These are phyloP conservation scores for Phytophthora pistaciae DNA, from an alignment of 352 stramenopile genomes.

Conservation along the genomic window DNA sequence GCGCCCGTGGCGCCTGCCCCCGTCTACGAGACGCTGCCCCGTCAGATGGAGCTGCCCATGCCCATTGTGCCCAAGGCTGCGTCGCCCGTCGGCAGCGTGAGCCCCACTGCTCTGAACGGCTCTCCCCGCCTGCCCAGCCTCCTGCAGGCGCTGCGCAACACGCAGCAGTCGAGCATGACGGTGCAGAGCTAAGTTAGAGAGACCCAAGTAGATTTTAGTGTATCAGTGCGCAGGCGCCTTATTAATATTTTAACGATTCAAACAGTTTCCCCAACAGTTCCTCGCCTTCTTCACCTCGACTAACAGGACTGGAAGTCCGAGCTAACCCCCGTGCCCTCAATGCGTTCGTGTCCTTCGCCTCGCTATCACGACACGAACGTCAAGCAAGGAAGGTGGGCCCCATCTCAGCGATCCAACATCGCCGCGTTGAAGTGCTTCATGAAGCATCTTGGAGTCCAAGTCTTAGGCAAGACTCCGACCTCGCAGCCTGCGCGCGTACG, in stretches of 20 bases:
- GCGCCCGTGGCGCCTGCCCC: conserved; percentile 5
- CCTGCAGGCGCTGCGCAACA: conserved; percentile 52
- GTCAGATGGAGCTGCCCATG: conserved; percentile 32
- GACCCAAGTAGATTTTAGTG: conserved; percentile 6
- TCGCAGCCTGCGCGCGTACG: background rate
- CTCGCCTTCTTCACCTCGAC: background rate
- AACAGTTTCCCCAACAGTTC: background rate
- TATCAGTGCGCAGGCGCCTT: background rate
- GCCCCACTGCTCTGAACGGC: conserved; percentile 9
- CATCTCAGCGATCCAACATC: background rate
- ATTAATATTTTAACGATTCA: conserved; percentile 17
- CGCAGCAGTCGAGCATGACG: conserved; percentile 32
- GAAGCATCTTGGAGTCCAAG: no score
- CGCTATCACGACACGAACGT: background rate
- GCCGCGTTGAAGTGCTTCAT: no score
- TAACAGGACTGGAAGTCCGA: background rate
- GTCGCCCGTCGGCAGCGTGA: conserved; percentile 14
- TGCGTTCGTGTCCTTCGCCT: no score
- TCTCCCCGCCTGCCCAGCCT: conserved; percentile 51
- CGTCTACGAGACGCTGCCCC: conserved; percentile 21
- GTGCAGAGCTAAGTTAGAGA: conserved; percentile 24
- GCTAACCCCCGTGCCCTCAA: no score
- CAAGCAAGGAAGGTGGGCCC: background rate
- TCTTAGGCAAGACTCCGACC: background rate
- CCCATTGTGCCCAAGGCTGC: conserved; percentile 35